These are phyloP conservation scores for Ascomycota sp. DNA, from an alignment of 2,329 filamentous ascomycete species.

Conservation along the genomic window DNA sequence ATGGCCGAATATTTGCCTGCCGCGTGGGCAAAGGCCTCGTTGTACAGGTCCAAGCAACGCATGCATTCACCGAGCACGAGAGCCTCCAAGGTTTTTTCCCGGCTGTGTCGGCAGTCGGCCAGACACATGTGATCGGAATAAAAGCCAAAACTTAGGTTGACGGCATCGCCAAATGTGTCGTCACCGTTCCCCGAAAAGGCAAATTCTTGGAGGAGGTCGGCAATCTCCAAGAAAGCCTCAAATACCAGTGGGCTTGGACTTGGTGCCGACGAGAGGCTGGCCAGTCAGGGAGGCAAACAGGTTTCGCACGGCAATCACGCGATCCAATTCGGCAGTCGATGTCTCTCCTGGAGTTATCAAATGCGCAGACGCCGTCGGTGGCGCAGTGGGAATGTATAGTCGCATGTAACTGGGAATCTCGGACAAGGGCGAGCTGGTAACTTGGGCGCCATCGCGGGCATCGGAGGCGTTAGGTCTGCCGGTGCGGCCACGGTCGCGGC, in stretches of 20 bases:
- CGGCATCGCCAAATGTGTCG: conserved; percentile 36
- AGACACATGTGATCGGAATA: conserved; percentile 62
- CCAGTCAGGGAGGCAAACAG: conserved; percentile 45
- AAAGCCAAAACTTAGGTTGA: conserved; percentile 45
- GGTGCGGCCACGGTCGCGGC: conserved; percentile 12
- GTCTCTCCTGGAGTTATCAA: conserved; percentile 12
- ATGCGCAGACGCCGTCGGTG: conserved; percentile 16
- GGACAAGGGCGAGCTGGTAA: conserved; percentile 15
- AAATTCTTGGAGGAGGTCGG: conserved; percentile 32
- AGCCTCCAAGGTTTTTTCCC: conserved; percentile 76
- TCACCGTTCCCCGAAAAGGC: conserved; percentile 35
- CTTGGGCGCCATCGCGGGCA: conserved; percentile 26
- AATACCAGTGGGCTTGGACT: conserved; percentile 29
- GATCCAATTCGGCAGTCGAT: conserved; percentile 24
- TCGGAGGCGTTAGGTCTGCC: conserved; percentile 26
- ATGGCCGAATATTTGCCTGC: conserved; percentile 71
- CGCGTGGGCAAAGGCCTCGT: conserved; percentile 78
- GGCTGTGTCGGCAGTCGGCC: conserved; percentile 60
- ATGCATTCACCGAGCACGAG: conserved; percentile 79
- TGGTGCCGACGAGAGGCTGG: conserved; percentile 41
- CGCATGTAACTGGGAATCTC: conserved; percentile 19
- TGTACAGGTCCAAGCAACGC: conserved; percentile 64
- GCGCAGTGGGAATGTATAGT: conserved; percentile 31
- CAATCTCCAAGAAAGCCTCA: conserved; percentile 31
- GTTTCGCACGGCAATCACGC: conserved; percentile 39